phyloP scores from a whole-genome alignment of 1,284 basidiomycete species.

The Leccinum angustisporum region DNA sequence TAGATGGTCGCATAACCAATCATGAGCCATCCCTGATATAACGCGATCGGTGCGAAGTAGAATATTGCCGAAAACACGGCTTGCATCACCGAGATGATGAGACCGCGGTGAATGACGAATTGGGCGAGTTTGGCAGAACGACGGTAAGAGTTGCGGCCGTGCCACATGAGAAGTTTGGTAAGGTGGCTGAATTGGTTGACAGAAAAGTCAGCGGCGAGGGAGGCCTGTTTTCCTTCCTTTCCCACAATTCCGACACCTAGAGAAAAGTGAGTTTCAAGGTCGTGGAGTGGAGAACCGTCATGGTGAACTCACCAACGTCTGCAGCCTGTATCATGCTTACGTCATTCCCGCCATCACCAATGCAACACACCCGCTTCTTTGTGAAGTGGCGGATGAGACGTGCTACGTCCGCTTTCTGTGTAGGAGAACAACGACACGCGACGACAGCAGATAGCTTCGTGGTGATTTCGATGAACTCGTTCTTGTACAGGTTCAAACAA shows the following conservation, averaged over 20 bases:
- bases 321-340: slow-evolving; percentile 97
- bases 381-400: slow-evolving; percentile 88
- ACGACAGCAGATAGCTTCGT: slow-evolving; percentile 97
- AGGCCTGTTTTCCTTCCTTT: slow-evolving; percentile 98
- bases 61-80: slow-evolving; percentile 97
- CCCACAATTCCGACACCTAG: slow-evolving; percentile 96
- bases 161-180: slow-evolving; percentile 95
- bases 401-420: slow-evolving; percentile 98
- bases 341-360: slow-evolving; percentile 94
- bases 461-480: slow-evolving; percentile 93
- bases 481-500: slow-evolving; percentile 85
- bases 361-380: slow-evolving; percentile 95
- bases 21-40: slow-evolving; percentile 99
- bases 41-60: slow-evolving; percentile 97
- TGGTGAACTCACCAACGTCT: slow-evolving; percentile 73
- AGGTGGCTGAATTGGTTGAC: slow-evolving; percentile 95
- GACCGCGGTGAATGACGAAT: slow-evolving; percentile 97
- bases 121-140: slow-evolving; percentile 97
- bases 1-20: slow-evolving; percentile 98
- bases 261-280: slow-evolving; percentile 2
- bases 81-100: slow-evolving; percentile 98
- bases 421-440: slow-evolving; percentile 97
- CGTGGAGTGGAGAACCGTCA: neutral
- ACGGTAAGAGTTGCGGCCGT: slow-evolving; percentile 97
- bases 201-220: slow-evolving; percentile 96